Base-by-base conservation (phyloP, 2,329 filamentous ascomycete species). In the Mycocentrospora acerina region DNA sequence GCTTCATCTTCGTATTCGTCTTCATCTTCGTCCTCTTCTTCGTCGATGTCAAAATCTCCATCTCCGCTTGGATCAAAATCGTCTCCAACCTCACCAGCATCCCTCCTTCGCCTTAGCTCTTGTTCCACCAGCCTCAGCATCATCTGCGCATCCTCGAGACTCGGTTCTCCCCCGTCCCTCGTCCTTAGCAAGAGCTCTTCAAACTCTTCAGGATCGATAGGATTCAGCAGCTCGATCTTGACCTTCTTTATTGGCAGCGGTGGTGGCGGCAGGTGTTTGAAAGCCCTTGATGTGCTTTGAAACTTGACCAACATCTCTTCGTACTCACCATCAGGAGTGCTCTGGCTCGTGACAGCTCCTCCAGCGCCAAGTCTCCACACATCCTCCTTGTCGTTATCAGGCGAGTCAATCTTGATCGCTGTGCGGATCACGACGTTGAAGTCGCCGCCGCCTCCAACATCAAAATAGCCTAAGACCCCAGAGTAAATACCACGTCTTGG, bases 341-440 rank as follows among this genome's bases (percentile, higher is more conserved):
- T 95, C 41, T 95, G 73, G 16, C 83, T 85, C 2, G 91, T 97
- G 12, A 97, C 83, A 0, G 91, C 91, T 1, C 91, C 93, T 1
- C 91, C 93, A 5, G 91, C 91, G 4, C 90, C 91, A 25, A 96
- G 81, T 27, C 80, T 80, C 91, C 91, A 97, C 1, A 77, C 71
- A 55, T 88, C 83, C 32, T 57, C 45, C 10, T 46, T 41, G 12
- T 49, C 34, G 15, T 35, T 31, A 35, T 45, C 42, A 7, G 40
- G 32, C 1, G 38, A 25, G 32, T 62, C 57, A 32, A 77, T 37
- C 16, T 66, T 67, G 25, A 91, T 90, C 56, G 90, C 79, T 32
- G 85, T 90, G 16, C 91, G 78, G 46, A 97, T 97, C 2, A 90
- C 83, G 13, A 97, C 93, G 50, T 86, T 93, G 77, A 91, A 96